A percentile compares a stretch with the other conserved stretches of the same genome.
phyloP scores from a whole-genome alignment of 2,329 filamentous ascomycete genomes.

The Thielaviopsis populi region DNA sequence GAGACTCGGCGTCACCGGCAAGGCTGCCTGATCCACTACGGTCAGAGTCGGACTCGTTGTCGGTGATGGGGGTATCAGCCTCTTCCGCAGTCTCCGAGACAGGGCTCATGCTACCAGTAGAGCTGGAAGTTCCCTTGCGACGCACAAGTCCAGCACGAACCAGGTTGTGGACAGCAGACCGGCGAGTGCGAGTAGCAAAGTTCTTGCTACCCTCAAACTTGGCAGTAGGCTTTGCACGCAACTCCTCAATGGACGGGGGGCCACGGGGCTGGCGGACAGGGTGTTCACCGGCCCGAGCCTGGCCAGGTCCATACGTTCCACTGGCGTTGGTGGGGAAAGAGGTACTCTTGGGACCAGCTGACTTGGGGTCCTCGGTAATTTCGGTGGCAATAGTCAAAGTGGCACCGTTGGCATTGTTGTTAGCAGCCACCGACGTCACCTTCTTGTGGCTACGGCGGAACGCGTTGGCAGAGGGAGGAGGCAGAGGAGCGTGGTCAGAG shows the following conservation, averaged over 20 bases:
- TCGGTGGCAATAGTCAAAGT: conserved; percentile 31
- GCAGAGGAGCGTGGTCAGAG: conserved; percentile 53
- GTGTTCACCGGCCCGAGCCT: conserved; percentile 86
- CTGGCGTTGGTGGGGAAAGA: conserved; percentile 70
- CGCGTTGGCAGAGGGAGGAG: conserved; percentile 75
- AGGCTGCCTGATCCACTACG: conserved; percentile 66
- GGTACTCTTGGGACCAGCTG: conserved; percentile 60
- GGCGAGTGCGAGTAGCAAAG: conserved; percentile 82
- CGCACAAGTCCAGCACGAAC: conserved; percentile 80
- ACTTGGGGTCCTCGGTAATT: conserved; percentile 30
- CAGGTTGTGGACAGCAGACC: conserved; percentile 80
- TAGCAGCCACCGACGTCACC: conserved; percentile 51
- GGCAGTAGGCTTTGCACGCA: conserved; percentile 74
- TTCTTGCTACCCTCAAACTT: conserved; percentile 96
- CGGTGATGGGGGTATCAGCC: conserved; percentile 51
- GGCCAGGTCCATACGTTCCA: conserved; percentile 81
- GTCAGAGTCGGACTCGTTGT: conserved; percentile 59
- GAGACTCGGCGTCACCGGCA: conserved; percentile 54
- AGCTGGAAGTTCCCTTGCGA: conserved; percentile 58
- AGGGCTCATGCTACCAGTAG: conserved; percentile 68
- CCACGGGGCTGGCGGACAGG: conserved; percentile 85
- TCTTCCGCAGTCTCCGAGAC: conserved; percentile 65
- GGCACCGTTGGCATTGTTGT: conserved; percentile 33
- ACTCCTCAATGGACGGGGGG: conserved; percentile 80
- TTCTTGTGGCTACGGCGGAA: conserved; percentile 94